Conservation (phyloP, 129 eudicot genomes). For the Chrysanthemum makinoi region DNA sequence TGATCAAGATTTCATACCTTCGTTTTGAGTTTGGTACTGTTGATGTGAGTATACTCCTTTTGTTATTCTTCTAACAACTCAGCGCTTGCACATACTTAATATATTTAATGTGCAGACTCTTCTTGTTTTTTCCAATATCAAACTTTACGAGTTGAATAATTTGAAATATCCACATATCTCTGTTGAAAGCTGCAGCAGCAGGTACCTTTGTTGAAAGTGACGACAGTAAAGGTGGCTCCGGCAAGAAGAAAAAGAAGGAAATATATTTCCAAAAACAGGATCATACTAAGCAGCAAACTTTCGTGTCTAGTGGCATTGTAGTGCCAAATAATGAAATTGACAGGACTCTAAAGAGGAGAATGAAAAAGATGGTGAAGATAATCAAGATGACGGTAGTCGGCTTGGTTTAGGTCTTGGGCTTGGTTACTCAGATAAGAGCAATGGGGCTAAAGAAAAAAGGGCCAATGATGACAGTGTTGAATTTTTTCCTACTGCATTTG, state of each 20-base stretch:
- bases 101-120: no score
- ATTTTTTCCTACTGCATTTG: conserved; percentile 69
- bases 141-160: no score
- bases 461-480: conserved; percentile 30
- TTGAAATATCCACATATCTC: no score
- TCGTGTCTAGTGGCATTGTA: conserved; percentile 61
- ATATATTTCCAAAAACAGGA: conserved; percentile 47
- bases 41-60: no score
- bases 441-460: conserved; percentile 10
- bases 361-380: conserved; percentile 16
- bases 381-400: conserved; percentile 27
- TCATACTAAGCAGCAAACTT: conserved; percentile 64
- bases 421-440: conserved; percentile 17
- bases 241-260: conserved; percentile 51
- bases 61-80: no score
- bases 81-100: no score
- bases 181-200: no score
- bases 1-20: no score
- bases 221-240: conserved; percentile 50
- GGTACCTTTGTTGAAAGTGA: conserved; percentile 67
- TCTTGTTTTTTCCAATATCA: no score
- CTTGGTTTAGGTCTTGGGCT: conserved; percentile 42
- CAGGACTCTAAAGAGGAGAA: conserved; percentile 38
- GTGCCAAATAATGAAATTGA: conserved; percentile 65
- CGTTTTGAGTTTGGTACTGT: no score